Evolutionary conservation across 495 filamentous ascomycete species (phyloP).

Genomic region (Xylaria bambusicola): DNA sequence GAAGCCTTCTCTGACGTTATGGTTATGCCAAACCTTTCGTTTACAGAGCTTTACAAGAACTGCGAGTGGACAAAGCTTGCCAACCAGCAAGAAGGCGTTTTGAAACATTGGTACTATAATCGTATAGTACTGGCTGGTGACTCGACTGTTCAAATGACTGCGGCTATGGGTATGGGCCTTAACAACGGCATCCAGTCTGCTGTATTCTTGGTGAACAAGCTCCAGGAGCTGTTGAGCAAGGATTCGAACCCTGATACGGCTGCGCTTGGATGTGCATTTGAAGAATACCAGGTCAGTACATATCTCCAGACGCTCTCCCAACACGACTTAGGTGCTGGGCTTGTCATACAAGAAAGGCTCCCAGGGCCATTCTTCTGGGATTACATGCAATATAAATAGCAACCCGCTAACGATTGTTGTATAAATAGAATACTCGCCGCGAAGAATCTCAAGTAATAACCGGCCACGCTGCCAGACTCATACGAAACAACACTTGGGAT

Average conservation of each 20-base stretch:
- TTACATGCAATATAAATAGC: too few species aligned
- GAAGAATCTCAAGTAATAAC: neutral
- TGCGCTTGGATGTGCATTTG: constrained; percentile 16
- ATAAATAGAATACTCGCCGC: constrained; percentile 1
- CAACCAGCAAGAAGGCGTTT: constrained; percentile 42
- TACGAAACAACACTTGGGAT: constrained; percentile 19
- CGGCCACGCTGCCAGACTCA: neutral
- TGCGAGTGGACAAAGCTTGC: constrained; percentile 22
- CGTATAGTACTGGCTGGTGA: constrained; percentile 56
- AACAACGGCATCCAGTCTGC: constrained; percentile 46
- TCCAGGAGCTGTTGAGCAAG: constrained; percentile 18
- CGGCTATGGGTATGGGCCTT: constrained; percentile 34
- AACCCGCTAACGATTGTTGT: neutral
- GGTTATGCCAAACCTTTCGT: constrained; percentile 31
- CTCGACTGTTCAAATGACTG: constrained; percentile 50
- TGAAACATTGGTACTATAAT: constrained; percentile 45
- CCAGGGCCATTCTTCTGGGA: too few species aligned
- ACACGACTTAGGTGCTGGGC: too few species aligned
- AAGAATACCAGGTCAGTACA: constrained; percentile 16
- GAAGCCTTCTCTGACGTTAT: constrained; percentile 28
- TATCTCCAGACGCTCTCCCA: too few species aligned
- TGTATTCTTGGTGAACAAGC: constrained; percentile 42
- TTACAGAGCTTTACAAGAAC: constrained; percentile 37
- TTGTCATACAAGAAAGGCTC: too few species aligned
- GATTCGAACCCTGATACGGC: neutral